Percentiles rank a stretch among this genome's conserved stretches.
phyloP scores from a whole-genome alignment of 1,284 basidiomycete genomes.

The Acaromyces ingoldii region DNA sequence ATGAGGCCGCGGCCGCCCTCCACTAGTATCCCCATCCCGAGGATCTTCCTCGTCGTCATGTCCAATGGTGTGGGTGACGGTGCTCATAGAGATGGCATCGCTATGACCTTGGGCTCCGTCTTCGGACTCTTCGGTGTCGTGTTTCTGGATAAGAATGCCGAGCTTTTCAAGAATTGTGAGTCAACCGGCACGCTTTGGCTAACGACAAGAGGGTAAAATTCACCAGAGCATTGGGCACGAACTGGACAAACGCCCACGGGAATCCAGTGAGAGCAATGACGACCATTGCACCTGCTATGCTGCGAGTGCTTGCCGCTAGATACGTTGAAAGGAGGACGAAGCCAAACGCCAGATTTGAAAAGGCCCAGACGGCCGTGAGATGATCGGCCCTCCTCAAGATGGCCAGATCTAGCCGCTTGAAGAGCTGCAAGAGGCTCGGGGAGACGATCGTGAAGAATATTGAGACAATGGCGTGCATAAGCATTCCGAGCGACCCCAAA shows the following conservation, averaged over 20 bases:
- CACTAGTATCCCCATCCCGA: not conserved
- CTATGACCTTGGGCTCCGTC: not conserved
- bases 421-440: not conserved
- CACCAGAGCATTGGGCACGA: not conserved
- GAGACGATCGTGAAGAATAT: not conserved
- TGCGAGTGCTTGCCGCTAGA: not conserved
- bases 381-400: not conserved
- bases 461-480: conserved; percentile 1
- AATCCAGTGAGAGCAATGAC: not conserved
- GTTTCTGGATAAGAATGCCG: not conserved
- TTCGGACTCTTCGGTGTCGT: no score
- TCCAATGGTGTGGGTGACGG: not conserved
- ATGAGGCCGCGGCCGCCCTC: no score
- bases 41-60: not conserved
- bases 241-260: not conserved
- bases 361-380: not conserved
- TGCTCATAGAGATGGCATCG: not conserved
- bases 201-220: no score
- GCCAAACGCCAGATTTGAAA: not conserved
- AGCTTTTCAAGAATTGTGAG: no score
- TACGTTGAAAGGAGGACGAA: not conserved
- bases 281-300: not conserved
- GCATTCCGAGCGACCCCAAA: conserved; percentile 3
- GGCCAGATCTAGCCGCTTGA: not conserved
- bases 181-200: no score